phyloP scores from a whole-genome alignment of 306 rosid species.

The apple (Malus domestica) region ASM211411v1 NC_041789.1:31102001-31102500 shows the following conservation, averaged over 20 bases:
- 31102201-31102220: not conserved
- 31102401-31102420: not conserved
- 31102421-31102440: constrained; percentile 6
- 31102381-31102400: not conserved
- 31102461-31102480: not conserved
- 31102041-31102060: too few species aligned
- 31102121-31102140: too few species aligned
- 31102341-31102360: not conserved
- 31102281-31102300: not conserved
- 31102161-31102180: not conserved
- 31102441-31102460: constrained; percentile 25
- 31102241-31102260: too few species aligned
- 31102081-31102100: too few species aligned
- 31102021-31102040: too few species aligned
- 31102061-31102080: too few species aligned
- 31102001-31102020: too few species aligned
- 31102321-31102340: not conserved
- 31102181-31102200: not conserved
- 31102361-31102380: not conserved
- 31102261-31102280: too few species aligned
- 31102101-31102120: rapidly evolving
- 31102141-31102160: not conserved
- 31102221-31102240: not conserved
- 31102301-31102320: not conserved
- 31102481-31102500: constrained; percentile 14